These are phyloP conservation scores for Amanita phalloides DNA, from an alignment of 768 basidiomycete genomes.

Conservation along the genomic window DNA sequence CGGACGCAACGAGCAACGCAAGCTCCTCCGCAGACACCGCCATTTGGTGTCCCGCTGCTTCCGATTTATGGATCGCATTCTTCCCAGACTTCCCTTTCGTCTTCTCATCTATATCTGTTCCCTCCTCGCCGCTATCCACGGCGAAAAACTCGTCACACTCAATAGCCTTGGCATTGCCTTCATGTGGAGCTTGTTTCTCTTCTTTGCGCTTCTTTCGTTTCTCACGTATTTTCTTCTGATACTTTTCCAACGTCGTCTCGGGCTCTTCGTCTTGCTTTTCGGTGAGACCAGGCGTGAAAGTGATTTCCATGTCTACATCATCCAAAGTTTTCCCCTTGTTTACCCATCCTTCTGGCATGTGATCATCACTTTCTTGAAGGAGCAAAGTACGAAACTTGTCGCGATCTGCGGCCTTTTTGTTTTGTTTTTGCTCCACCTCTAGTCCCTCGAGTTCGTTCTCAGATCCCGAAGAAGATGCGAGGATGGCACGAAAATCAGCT, in stretches of 20 bases:
- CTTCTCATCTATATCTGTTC: constrained; percentile 14
- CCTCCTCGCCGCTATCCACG: constrained; percentile 29
- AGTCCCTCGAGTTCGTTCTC: constrained; percentile 33
- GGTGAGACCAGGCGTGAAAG: constrained; percentile 80
- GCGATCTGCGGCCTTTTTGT: constrained; percentile 36
- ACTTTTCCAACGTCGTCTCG: constrained; percentile 86
- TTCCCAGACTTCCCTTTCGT: constrained; percentile 11
- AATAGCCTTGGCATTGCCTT: constrained; percentile 14
- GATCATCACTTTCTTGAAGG: constrained; percentile 53
- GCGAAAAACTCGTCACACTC: constrained; percentile 73
- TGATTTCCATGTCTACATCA: constrained; percentile 88
- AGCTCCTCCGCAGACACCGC: constrained; percentile 42
- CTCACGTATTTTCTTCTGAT: constrained; percentile 84
- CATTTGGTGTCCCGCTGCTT: background rate
- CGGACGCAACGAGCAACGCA: constrained; percentile 47
- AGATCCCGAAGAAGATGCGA: constrained; percentile 53
- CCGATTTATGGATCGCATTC: constrained; percentile 3
- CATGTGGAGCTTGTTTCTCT: constrained; percentile 30
- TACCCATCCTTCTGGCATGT: constrained; percentile 81
- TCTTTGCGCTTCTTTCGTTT: constrained; percentile 77
- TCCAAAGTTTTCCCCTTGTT: constrained; percentile 28
- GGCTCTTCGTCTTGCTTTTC: constrained; percentile 41
- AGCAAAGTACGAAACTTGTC: constrained; percentile 70
- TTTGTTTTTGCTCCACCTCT: constrained; percentile 11
- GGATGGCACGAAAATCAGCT: constrained; percentile 74